Evolutionary conservation across 352 stramenopile genomes (phyloP).

Genomic region (Phytophthora boehmeriae): DNA sequence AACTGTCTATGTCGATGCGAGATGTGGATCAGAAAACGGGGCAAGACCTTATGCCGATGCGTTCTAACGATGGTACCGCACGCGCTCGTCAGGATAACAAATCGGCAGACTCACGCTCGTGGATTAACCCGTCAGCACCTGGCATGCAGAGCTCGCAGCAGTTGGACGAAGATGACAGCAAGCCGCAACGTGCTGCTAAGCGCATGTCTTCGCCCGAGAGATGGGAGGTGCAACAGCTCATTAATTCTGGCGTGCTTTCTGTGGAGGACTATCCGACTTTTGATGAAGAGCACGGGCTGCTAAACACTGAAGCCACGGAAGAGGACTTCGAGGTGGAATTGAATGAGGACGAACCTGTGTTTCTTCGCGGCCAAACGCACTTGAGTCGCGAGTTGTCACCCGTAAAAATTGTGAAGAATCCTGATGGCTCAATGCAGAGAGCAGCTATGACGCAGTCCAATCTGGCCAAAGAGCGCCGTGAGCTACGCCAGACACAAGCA

Average conservation of each 20-base stretch:
- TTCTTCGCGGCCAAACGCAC: constrained; percentile 96
- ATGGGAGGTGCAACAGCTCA: constrained; percentile 98
- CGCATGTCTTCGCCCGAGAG: constrained; percentile 96
- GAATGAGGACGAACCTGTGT: constrained; percentile 97
- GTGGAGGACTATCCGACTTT: constrained; percentile 98
- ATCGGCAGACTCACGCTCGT: constrained; percentile 65
- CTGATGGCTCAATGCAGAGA: constrained; percentile 97
- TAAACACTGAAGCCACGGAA: constrained; percentile 83
- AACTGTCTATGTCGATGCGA: constrained; percentile 96
- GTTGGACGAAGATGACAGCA: constrained; percentile 71
- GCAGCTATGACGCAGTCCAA: constrained; percentile 97
- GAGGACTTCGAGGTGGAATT: constrained; percentile 95
- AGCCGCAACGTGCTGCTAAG: constrained; percentile 77
- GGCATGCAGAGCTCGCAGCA: constrained; percentile 75
- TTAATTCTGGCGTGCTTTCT: constrained; percentile 97
- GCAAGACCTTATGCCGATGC: constrained; percentile 94
- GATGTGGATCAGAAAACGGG: constrained; percentile 97
- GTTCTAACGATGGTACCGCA: constrained; percentile 69
- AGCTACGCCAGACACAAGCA: constrained; percentile 96
- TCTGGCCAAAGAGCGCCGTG: constrained; percentile 97
- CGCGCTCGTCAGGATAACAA: constrained; percentile 56
- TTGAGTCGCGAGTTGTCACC: constrained; percentile 92
- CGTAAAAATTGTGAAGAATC: constrained; percentile 99
- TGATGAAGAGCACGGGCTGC: constrained; percentile 91
- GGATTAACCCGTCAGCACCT: constrained; percentile 87